Conservation (phyloP, 2,329 filamentous ascomycete species). For the Botrytis fragariae region DNA sequence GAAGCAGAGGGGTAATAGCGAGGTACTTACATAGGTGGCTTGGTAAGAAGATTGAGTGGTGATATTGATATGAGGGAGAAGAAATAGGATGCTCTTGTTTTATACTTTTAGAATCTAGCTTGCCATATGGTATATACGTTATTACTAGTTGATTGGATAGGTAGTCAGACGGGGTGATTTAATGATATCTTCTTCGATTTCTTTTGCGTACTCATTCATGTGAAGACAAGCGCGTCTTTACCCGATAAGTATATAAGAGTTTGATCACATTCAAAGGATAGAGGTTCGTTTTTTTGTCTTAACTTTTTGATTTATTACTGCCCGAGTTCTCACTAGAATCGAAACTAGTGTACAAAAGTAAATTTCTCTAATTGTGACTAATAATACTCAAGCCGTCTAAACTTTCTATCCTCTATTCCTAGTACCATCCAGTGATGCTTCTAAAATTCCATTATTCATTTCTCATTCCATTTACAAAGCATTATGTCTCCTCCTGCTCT, state of each 20-base stretch:
- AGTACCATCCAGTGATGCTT: neutral
- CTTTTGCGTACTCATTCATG: neutral
- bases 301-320: neutral
- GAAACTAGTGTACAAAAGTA: neutral
- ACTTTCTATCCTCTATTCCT: neutral
- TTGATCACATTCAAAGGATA: neutral
- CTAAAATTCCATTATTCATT: neutral
- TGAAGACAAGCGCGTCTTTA: neutral
- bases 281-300: neutral
- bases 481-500: neutral
- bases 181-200: neutral
- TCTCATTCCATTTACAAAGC: neutral
- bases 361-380: neutral
- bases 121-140: no score
- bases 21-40: neutral
- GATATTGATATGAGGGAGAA: neutral
- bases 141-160: neutral
- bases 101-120: no score
- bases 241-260: neutral
- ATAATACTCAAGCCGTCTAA: neutral
- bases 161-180: neutral
- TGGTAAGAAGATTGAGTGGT: neutral
- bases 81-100: neutral
- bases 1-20: neutral
- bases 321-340: neutral